phyloP scores from a whole-genome alignment of 1,284 basidiomycete genomes.

The Meripilus lineatus region DNA sequence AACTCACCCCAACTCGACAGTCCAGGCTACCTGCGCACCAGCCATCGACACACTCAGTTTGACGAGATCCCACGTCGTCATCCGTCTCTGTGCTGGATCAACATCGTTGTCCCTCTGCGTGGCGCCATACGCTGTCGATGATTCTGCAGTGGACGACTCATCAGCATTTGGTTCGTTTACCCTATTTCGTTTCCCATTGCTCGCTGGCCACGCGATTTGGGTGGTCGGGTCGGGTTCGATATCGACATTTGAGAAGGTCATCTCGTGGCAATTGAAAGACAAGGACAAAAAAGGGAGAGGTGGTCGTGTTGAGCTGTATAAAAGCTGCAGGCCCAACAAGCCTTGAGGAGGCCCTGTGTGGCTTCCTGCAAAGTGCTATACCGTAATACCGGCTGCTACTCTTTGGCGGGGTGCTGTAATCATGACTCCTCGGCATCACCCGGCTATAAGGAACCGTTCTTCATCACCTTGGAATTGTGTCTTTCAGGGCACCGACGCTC shows the following conservation, averaged over 20 bases:
- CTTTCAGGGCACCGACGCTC: too few relatives aligned
- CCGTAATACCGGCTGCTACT: not conserved
- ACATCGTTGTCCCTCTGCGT: conserved; percentile 14
- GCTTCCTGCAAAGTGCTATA: not conserved
- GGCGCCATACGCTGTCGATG: too few relatives aligned
- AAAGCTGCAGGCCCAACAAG: too few relatives aligned
- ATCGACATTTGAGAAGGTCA: conserved; percentile 53
- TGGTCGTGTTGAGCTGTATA: not conserved
- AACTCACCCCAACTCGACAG: conserved; percentile 80
- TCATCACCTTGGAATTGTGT: too few relatives aligned
- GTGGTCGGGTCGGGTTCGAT: conserved; percentile 67
- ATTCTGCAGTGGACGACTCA: conserved; percentile 7
- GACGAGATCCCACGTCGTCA: conserved; percentile 72
- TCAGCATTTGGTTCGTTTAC: conserved; percentile 12
- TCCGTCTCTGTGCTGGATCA: conserved; percentile 24
- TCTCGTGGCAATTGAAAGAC: too few relatives aligned
- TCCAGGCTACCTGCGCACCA: conserved; percentile 92
- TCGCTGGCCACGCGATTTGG: conserved; percentile 70
- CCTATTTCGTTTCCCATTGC: conserved; percentile 26
- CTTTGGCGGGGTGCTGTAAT: too few relatives aligned
- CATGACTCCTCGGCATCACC: too few relatives aligned
- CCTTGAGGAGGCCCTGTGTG: conserved; percentile 7
- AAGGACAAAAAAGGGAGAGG: conserved; percentile 4
- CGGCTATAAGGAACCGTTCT: too few relatives aligned
- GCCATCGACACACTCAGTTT: conserved; percentile 80